Evolutionary conservation across 2,329 filamentous ascomycete species (phyloP), one percentile per base, ranked within the genome.

Genomic region (Penicillium oxalicum): DNA sequence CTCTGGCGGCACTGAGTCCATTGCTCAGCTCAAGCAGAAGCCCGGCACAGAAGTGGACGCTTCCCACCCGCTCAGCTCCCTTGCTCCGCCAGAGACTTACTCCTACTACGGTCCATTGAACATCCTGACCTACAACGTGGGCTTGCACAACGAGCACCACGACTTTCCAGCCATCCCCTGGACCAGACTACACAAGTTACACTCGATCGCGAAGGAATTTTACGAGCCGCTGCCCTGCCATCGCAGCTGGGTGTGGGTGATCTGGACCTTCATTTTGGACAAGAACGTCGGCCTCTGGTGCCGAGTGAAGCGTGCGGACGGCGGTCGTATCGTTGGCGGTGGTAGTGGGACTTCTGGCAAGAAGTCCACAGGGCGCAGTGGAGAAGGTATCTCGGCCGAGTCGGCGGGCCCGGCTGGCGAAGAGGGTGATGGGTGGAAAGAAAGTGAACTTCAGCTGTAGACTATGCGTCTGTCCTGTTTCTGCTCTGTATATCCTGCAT

Each of bases 91-190:
- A 2, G 93, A 98, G 77, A 98, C 93, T 1, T 98, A 89, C 74
- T 91, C 86, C 41, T 98, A 98, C 79, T 98, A 98, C 67, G 93
- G 93, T 0, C 82, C 87, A 0, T 79, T 97, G 56, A 98, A 98
- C 73, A 72, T 90, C 61, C 73, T 98, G 43, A 95, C 91, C 0
- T 98, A 97, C 77, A 98, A 98, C 61, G 93, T 98, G 40, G 93
- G 93, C 45, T 75, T 96, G 63, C 93, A 98, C 76, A 98, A 98
- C 68, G 93, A 98, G 76, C 93, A 98, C 72, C 93, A 98, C 70
- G 93, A 98, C 70, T 98, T 98, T 73, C 93, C 93, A 9, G 93
- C 93, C 41, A 82, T 98, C 40, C 91, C 93, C 0, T 98, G 93
- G 93, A 96, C 90, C 8, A 79, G 86, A 29, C 78, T 98, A 35